phyloP scores from a whole-genome alignment of 2,329 filamentous ascomycete genomes.

The Myriosclerotinia curreyana region DNA sequence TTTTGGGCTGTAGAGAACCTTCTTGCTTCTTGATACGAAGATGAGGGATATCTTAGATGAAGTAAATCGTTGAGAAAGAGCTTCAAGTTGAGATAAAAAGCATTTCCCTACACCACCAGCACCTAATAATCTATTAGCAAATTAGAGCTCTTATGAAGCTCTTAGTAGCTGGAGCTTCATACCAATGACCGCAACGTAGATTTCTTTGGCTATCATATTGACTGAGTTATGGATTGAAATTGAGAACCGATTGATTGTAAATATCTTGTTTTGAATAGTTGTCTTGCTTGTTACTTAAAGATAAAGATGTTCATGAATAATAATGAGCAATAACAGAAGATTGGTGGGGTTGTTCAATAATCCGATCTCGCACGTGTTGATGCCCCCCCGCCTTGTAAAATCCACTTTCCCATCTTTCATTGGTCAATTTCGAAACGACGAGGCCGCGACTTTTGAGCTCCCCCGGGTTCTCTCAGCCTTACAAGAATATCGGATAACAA shows the following conservation, averaged over 20 bases:
- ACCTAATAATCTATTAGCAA: slow-evolving; percentile 50
- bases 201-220: slow-evolving; percentile 38
- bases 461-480: slow-evolving; percentile 7
- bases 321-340: neutral
- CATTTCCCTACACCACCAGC: slow-evolving; percentile 89
- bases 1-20: slow-evolving; percentile 71
- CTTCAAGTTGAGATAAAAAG: slow-evolving; percentile 79
- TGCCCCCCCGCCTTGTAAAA: neutral
- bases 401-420: neutral
- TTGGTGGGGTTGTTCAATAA: slow-evolving; percentile 17
- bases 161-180: slow-evolving; percentile 28
- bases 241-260: neutral
- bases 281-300: neutral
- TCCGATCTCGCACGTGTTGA: slow-evolving; percentile 21
- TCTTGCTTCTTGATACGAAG: slow-evolving; percentile 82
- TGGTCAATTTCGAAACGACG: neutral
- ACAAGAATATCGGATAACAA: neutral
- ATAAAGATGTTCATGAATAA: neutral
- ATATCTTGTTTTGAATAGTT: neutral
- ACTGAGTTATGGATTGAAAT: neutral
- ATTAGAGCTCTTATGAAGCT: slow-evolving; percentile 24
- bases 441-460: neutral
- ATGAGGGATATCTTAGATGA: slow-evolving; percentile 68
- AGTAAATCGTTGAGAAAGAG: slow-evolving; percentile 63
- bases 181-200: slow-evolving; percentile 48